Evolutionary conservation across 1,284 basidiomycete species (phyloP), one percentile per base, ranked within the genome.

Genomic region (Papiliotrema terrestris): DNA sequence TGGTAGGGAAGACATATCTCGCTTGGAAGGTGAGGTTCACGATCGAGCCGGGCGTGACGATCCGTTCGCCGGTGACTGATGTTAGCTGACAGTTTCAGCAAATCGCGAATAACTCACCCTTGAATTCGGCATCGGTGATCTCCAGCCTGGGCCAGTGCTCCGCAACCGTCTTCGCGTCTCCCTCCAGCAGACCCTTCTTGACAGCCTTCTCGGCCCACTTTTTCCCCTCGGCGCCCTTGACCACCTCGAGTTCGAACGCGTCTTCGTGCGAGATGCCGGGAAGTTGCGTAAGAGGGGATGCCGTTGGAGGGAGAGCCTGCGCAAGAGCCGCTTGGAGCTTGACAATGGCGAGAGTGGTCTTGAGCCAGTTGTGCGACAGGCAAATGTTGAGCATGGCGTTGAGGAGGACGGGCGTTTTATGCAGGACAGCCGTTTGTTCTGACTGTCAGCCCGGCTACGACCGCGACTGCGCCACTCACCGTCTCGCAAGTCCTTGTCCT

Each of bases 351-450:
- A 92, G 79, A 0, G 91, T 87, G 1, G 91, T 87, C 13, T 83
- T 72, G n/a, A 98, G 84, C 93, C 94, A 98, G 72, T 86, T 93
- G 68, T 93, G 90, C 0, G 93, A 83, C 22, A 89, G 82, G 0
- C 87, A 81, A 66, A 98, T 91, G 63, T 86, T 88, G 56, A 93
- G 81, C 46, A 98, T 80, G 0, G 91, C 89, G 52, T 84, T 88
- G 35, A 97, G 82, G 3, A 96, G 78, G n/a, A 81, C 72, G 3
- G 89, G 89, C 0, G 83, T 82, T 62, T 85, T 84, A 1, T 89
- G 80, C 17, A 93, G 80, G 38, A 93, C 68, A 52, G 81, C 68
- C 17, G 79, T 78, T 82, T 88, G 88, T 56, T 86, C 89, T 88
- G 63, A 6, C 2, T 47, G 26, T 13, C 45, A 54, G 23, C 58